These are phyloP conservation scores for Jamesozyma gamospora DNA, from an alignment of 805 yeast genomes.

Conservation along the genomic window DNA sequence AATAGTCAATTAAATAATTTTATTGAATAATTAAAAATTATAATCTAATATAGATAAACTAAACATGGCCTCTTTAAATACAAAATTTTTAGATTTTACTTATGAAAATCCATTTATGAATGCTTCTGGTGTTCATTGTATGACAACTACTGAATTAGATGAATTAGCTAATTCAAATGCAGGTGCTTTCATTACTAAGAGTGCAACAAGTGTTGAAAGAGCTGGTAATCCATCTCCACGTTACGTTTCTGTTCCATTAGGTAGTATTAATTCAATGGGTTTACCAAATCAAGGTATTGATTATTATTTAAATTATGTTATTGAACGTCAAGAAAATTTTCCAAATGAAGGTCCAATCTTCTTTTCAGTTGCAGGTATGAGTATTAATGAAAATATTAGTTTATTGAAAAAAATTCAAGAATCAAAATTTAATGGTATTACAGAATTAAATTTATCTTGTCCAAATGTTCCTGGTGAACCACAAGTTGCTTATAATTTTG, in stretches of 20 bases:
- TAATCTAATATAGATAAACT: too few relatives aligned
- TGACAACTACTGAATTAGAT: conserved; percentile 20
- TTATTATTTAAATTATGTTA: conserved; percentile 21
- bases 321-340: conserved; percentile 11
- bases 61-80: conserved; percentile 11
- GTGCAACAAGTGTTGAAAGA: conserved; percentile 20
- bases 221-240: conserved; percentile 28
- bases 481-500: conserved; percentile 27
- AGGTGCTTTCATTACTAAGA: conserved; percentile 26
- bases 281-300: conserved; percentile 25
- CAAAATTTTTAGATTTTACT: conserved; percentile 12
- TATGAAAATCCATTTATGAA: conserved; percentile 27
- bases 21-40: too few relatives aligned
- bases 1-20: too few relatives aligned
- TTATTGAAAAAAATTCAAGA: conserved; percentile 19
- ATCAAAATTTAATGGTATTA: conserved; percentile 20
- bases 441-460: conserved; percentile 25
- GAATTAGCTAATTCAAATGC: conserved; percentile 19
- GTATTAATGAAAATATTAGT: conserved; percentile 20
- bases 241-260: conserved; percentile 23
- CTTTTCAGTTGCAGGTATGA: conserved; percentile 27
- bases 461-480: conserved; percentile 31
- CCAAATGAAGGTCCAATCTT: conserved; percentile 15
- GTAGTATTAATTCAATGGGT: conserved; percentile 28
- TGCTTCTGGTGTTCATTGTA: conserved; percentile 28